Conservation (phyloP, 1,284 basidiomycete species). For the Sporisorium iseilematis-ciliati region DNA sequence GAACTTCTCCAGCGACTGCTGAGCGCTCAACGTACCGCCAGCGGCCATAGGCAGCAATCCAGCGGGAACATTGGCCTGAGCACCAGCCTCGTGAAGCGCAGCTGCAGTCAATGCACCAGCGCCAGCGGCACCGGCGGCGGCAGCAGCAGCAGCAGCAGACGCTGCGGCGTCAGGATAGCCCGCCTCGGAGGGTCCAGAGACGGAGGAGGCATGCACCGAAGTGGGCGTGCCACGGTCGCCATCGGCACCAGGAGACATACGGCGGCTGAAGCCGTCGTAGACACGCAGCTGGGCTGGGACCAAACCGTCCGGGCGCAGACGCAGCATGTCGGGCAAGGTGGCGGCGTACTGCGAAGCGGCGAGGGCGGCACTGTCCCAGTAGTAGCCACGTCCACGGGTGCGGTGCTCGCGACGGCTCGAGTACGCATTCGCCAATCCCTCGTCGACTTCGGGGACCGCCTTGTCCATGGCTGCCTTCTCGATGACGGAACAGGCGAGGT, state of each 20-base stretch:
- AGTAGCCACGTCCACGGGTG: slow-evolving; percentile 75
- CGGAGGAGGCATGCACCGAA: slow-evolving; percentile 50
- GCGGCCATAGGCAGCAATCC: slow-evolving; percentile 27
- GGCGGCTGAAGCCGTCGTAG: slow-evolving; percentile 86
- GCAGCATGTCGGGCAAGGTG: slow-evolving; percentile 87
- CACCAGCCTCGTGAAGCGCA: slow-evolving; percentile 32
- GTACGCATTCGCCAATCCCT: slow-evolving; percentile 85
- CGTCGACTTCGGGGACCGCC: slow-evolving; percentile 93
- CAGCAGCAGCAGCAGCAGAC: slow-evolving; percentile 5
- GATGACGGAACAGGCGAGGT: slow-evolving; percentile 92
- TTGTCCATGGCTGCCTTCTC: slow-evolving; percentile 99
- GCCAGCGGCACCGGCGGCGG: slow-evolving; percentile 14
- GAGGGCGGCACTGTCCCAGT: slow-evolving; percentile 64
- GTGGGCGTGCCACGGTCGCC: slow-evolving; percentile 45
- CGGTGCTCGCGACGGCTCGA: slow-evolving; percentile 83
- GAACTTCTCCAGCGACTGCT: slow-evolving; percentile 70
- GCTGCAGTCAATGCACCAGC: slow-evolving; percentile 25
- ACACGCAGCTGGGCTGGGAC: slow-evolving; percentile 85
- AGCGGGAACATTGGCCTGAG: slow-evolving; percentile 24
- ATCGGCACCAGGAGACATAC: slow-evolving; percentile 47
- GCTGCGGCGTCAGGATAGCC: slow-evolving; percentile 32
- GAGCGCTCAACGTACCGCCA: slow-evolving; percentile 43
- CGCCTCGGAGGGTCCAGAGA: slow-evolving; percentile 39
- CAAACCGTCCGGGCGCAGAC: slow-evolving; percentile 85
- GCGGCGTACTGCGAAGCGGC: slow-evolving; percentile 78